phyloP scores from a whole-genome alignment of 2,329 filamentous ascomycete species.

The Colletotrichum higginsianum region DNA sequence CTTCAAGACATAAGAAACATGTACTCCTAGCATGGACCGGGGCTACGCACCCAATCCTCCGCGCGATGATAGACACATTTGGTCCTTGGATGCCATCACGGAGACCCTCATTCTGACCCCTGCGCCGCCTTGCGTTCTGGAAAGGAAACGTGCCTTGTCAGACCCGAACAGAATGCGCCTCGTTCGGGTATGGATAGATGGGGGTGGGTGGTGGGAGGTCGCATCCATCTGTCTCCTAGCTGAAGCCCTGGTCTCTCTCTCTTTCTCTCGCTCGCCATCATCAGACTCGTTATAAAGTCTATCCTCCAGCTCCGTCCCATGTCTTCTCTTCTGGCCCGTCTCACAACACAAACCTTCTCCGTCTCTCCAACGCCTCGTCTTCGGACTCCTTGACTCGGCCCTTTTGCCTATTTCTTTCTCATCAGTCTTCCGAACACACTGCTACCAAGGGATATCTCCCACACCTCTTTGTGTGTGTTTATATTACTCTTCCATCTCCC shows the following conservation, averaged over 20 bases:
- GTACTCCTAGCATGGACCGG: constrained; percentile 23
- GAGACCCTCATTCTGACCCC: constrained; percentile 14
- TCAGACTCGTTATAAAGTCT: constrained; percentile 37
- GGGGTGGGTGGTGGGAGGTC: constrained; percentile 21
- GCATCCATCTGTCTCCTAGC: neutral
- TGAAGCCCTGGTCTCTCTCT: neutral
- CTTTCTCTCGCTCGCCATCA: neutral
- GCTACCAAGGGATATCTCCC: neutral
- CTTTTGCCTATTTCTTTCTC: neutral
- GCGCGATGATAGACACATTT: neutral
- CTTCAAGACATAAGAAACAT: neutral
- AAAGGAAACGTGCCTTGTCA: constrained; percentile 41
- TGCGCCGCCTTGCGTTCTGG: constrained; percentile 38
- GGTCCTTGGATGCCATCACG: constrained; percentile 20
- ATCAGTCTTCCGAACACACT: neutral
- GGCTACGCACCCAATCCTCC: neutral
- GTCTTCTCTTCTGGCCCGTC: constrained; percentile 13
- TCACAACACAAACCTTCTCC: constrained; percentile 22
- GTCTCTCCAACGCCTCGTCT: neutral
- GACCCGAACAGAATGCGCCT: constrained; percentile 38
- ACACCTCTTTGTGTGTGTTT: neutral
- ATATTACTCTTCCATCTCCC: constrained; percentile 20
- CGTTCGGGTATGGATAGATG: constrained; percentile 28
- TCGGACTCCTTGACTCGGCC: constrained; percentile 13
- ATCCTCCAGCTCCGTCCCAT: constrained; percentile 17